Evolutionary conservation across 176 grass and related monocot genomes (phyloP), one percentile per base, ranked within the genome.

Genomic region (Musa troglodytarum): DNA sequence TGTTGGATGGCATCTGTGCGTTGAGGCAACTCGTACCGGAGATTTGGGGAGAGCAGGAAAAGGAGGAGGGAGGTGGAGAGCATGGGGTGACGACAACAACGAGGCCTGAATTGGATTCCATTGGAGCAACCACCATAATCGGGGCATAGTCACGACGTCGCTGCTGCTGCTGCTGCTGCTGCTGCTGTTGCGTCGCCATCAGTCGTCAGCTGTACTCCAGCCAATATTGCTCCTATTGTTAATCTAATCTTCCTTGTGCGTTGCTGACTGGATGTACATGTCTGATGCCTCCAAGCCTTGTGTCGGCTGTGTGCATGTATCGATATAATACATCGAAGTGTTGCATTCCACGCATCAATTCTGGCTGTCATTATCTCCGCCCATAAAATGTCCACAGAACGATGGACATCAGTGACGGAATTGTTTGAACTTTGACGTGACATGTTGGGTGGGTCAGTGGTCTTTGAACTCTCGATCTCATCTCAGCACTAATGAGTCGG

Each of bases 1-100:
- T 84, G 1, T 24, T 92, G 19, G 85, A 96, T 57, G 86, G 2
- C 81, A 86, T 92, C 78, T 63, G 80, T 73, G 49, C 52, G 28
- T 78, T 92, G 52, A 78, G 74, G 12, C 87, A 79, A 52, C 81
- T 63, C n/a, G 70, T 96, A 73, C 85, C 89, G 74, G 89, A 87
- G 82, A 85, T 92, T 7, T 90, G 89, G 89, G 75, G 81, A 28
- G 26, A 28, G 26, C 26, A 28, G 12, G 53, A 72, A 56, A 26
- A 52, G 74, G n/a, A 65, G 59, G 50, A 49, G 26, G 19, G 6
- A 68, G 13, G 10, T 43, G 63, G 63, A 25, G 63, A 65, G 9
- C 63, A 26, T 4, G 63, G n/a, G 12, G 20, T 19, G 15, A 58
- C 63, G 12, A 14, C 25, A 12, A 14, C 26, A 49, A 29, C 43